Base-by-base conservation (phyloP, 1,284 basidiomycete genomes). In the Neolentinus lepideus region DNA sequence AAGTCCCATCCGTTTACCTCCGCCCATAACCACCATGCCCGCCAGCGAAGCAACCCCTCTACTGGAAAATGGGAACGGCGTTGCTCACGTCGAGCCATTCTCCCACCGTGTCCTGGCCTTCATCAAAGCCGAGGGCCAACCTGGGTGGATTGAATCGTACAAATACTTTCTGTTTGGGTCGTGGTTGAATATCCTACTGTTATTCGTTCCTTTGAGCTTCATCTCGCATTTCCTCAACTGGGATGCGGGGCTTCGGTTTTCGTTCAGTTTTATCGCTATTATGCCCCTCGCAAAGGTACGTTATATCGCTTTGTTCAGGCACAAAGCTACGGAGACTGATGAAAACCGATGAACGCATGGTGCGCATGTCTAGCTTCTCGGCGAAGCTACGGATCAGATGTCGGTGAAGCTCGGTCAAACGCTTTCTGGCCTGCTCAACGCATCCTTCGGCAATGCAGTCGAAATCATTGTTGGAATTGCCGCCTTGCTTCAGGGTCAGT, bases 401-500 rank as follows among this genome's bases (percentile, higher is more conserved):
- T 89, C 90, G 1, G 67, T 85, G 58, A 84, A 83, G 62, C 75
- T 94, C 31, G 92, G 92, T 2, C 83, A 90, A 64, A 94, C 91
- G 0, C 73, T 93, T 27, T 90, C 91, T 48, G 92, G 92, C 48
- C 75, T 96, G 12, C 75, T 96, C 55, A 95, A 95, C 64, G 93
- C 92, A 1, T 88, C 87, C 35, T 92, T 85, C 61, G 86, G 86
- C 51, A 90, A 89, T 65, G 87, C 87, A 2, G 85, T 90, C 48
- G 89, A 92, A 67, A 88, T 94, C 53, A 94, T 95, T 62, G 91
- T 94, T 43, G 90, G 89, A 22, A 76, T 97, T 59, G 90, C 90
- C 46, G 94, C 94, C 4, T 75, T 95, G 22, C 66, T 87, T 36
- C 90, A 92, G 76, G 85, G 90, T 88, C 55, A 56, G 24, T 21